These are phyloP conservation scores for Gaeumannomyces tritici DNA, from an alignment of 2,329 filamentous ascomycete species.

Conservation along the genomic window DNA sequence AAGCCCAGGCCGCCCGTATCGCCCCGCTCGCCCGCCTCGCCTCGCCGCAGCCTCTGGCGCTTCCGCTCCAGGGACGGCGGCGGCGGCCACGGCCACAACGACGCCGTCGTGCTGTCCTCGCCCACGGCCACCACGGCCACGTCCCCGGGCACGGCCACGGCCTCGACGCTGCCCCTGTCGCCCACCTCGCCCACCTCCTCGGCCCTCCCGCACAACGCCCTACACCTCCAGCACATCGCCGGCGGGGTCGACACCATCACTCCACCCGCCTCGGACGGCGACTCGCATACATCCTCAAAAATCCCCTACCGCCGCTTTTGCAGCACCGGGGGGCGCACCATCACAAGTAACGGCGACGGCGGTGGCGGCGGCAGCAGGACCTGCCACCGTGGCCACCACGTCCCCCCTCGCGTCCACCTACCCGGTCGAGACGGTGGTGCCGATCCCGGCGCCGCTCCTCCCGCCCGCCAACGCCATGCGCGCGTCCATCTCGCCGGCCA, in stretches of 20 bases:
- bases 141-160: background rate
- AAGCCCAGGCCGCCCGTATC: conserved; percentile 32
- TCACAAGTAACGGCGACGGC: background rate
- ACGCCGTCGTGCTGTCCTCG: conserved; percentile 13
- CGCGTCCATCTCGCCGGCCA: conserved; percentile 59
- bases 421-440: conserved; percentile 55
- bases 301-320: conserved; percentile 6
- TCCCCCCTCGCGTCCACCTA: conserved; percentile 21
- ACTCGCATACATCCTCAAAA: conserved; percentile 10
- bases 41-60: conserved; percentile 41
- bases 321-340: conserved; percentile 6
- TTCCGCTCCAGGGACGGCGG: conserved; percentile 29
- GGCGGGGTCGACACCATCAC: conserved; percentile 16
- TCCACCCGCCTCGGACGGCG: conserved; percentile 32
- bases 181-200: background rate
- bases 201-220: background rate
- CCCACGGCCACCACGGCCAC: conserved; percentile 12
- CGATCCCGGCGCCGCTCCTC: conserved; percentile 63
- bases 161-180: background rate
- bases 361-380: conserved; percentile 8
- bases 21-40: conserved; percentile 29
- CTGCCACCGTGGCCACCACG: no score
- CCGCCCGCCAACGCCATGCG: conserved; percentile 68
- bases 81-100: conserved; percentile 10
- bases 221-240: conserved; percentile 15